Conservation (phyloP, 805 yeast species). For the Scheffersomyces amazonensis region DNA sequence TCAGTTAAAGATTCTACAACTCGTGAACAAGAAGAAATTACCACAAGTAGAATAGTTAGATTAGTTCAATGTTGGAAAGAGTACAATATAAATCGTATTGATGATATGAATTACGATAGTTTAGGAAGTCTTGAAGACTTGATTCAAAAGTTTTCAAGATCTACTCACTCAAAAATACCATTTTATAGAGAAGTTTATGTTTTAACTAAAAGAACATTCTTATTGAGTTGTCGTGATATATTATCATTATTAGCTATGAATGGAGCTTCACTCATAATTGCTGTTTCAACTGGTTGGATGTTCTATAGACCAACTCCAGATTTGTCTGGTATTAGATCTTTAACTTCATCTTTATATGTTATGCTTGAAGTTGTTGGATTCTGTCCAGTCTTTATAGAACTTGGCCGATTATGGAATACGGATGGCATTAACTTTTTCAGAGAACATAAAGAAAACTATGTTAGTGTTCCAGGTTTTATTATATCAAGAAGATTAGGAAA, state of each 20-base stretch:
- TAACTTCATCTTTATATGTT: slow-evolving; percentile 34
- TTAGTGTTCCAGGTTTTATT: slow-evolving; percentile 65
- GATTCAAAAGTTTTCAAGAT: slow-evolving; percentile 6
- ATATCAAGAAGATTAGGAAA: slow-evolving; percentile 65
- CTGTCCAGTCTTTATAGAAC: slow-evolving; percentile 36
- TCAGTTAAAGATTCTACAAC: slow-evolving; percentile 35
- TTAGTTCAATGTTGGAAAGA: slow-evolving; percentile 20
- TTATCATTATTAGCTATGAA: slow-evolving; percentile 31
- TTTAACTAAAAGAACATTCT: slow-evolving; percentile 32
- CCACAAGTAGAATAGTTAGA: slow-evolving; percentile 20
- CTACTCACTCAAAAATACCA: slow-evolving; percentile 18
- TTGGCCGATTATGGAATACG: slow-evolving; percentile 34
- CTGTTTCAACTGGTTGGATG: slow-evolving; percentile 73
- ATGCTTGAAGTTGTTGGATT: slow-evolving; percentile 40
- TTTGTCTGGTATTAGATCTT: slow-evolving; percentile 64
- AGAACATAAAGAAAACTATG: slow-evolving; percentile 69
- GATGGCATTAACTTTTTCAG: slow-evolving; percentile 42
- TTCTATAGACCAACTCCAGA: slow-evolving; percentile 61
- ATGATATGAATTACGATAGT: not conserved
- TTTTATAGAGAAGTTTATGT: slow-evolving; percentile 26
- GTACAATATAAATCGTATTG: slow-evolving; percentile 1
- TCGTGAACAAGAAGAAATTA: slow-evolving; percentile 16
- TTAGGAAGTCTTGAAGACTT: too few relatives aligned
- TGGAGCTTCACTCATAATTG: slow-evolving; percentile 46
- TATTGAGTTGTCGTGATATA: slow-evolving; percentile 31